phyloP scores from a whole-genome alignment of 306 rosid genomes.

The Pyrus bretschneideri region DNA sequence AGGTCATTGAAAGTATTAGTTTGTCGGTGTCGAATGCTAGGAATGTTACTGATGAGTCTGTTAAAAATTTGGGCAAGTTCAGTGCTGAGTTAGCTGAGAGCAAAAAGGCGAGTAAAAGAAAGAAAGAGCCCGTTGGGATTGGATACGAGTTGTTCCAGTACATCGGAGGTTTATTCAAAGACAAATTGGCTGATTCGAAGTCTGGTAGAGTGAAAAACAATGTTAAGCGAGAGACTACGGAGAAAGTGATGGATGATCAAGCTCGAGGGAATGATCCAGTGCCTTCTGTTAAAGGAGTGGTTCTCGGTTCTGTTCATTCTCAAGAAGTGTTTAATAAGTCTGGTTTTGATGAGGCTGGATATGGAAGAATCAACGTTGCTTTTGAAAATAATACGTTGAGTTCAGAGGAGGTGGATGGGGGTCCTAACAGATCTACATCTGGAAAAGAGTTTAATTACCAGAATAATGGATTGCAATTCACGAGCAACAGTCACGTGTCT shows the following conservation, averaged over 20 bases:
- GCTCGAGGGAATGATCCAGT: conserved; percentile 16
- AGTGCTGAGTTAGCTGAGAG: conserved; percentile 37
- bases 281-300: conserved; percentile 22
- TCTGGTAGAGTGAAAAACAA: conserved; percentile 37
- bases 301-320: conserved; percentile 29
- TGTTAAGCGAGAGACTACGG: conserved; percentile 31
- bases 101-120: conserved; percentile 43
- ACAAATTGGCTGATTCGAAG: conserved; percentile 37
- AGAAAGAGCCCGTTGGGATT: conserved; percentile 50
- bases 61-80: conserved; percentile 41
- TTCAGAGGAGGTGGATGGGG: conserved; percentile 23
- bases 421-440: conserved; percentile 13
- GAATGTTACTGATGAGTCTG: conserved; percentile 28
- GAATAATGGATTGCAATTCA: conserved; percentile 42
- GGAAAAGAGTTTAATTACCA: conserved; percentile 31
- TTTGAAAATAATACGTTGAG: conserved; percentile 21
- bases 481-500: conserved; percentile 36
- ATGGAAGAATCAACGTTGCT: conserved; percentile 24
- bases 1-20: conserved; percentile 37
- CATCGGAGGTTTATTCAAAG: conserved; percentile 53
- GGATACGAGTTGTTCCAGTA: conserved; percentile 54
- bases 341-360: conserved; percentile 23
- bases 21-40: conserved; percentile 40
- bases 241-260: conserved; percentile 28
- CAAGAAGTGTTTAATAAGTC: conserved; percentile 19